Evolutionary conservation across 805 yeast species (phyloP).

Genomic region (Saturnispora sanitii): DNA sequence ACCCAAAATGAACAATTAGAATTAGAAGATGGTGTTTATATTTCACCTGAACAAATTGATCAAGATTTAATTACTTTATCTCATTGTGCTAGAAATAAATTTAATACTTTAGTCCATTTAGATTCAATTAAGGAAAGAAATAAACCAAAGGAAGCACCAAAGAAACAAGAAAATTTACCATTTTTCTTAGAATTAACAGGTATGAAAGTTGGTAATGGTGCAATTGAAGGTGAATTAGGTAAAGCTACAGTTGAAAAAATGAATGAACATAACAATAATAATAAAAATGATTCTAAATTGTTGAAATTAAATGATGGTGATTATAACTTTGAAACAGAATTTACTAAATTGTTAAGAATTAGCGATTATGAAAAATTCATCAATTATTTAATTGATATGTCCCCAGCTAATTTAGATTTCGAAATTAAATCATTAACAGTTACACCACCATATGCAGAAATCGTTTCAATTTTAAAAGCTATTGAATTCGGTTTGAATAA

Average conservation of each 20-base stretch:
- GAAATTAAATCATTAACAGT: slow-evolving; percentile 75
- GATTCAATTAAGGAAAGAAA: slow-evolving; percentile 80
- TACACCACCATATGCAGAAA: slow-evolving; percentile 57
- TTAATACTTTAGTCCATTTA: slow-evolving; percentile 67
- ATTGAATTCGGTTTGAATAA: slow-evolving; percentile 45
- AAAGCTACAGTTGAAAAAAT: slow-evolving; percentile 22
- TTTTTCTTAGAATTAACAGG: slow-evolving; percentile 71
- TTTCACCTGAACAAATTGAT: slow-evolving; percentile 54
- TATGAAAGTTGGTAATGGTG: slow-evolving; percentile 61
- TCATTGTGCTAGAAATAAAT: slow-evolving; percentile 64
- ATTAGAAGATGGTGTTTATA: slow-evolving; percentile 29
- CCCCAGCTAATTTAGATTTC: slow-evolving; percentile 75
- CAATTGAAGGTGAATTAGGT: slow-evolving; percentile 37
- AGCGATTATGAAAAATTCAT: slow-evolving; percentile 48
- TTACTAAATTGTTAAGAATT: slow-evolving; percentile 55
- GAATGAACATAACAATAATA: slow-evolving; percentile 17
- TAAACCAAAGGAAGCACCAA: slow-evolving; percentile 83
- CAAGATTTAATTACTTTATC: slow-evolving; percentile 62
- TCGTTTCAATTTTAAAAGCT: slow-evolving; percentile 58
- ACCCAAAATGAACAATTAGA: slow-evolving; percentile 27
- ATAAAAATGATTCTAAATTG: slow-evolving; percentile 17
- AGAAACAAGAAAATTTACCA: slow-evolving; percentile 68
- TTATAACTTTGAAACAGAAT: slow-evolving; percentile 59
- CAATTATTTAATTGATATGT: slow-evolving; percentile 40
- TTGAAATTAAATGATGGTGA: slow-evolving; percentile 29